Evolutionary conservation across 441 rosid genomes (phyloP).

Genomic region (Populus tomentosa): DNA sequence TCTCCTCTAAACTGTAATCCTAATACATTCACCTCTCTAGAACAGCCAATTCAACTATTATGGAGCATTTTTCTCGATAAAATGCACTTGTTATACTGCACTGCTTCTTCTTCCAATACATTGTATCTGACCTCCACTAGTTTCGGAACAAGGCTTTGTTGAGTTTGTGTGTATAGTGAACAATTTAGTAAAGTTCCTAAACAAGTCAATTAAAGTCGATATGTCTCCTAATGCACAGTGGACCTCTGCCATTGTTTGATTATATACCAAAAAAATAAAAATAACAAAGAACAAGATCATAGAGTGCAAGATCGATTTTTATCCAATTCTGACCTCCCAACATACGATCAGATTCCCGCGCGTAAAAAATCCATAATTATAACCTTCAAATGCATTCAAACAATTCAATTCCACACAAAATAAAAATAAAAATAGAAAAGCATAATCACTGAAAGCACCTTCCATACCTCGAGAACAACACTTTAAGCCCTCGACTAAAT

Average conservation of each 20-base stretch:
- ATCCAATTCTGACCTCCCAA: background rate
- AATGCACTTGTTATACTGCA: background rate
- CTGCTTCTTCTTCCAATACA: background rate
- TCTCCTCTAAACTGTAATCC: background rate
- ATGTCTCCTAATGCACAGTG: background rate
- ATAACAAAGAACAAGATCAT: no score
- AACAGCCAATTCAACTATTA: background rate
- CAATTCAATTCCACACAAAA: background rate
- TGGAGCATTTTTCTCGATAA: background rate
- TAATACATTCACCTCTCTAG: background rate
- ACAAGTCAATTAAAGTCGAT: background rate
- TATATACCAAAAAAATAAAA: background rate
- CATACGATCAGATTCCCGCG: background rate
- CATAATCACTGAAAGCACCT: background rate
- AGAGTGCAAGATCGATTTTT: background rate
- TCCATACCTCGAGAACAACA: constrained; percentile 17
- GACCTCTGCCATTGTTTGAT: background rate
- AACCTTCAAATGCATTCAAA: background rate
- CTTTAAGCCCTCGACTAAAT: constrained; percentile 31
- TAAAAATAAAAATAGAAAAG: background rate
- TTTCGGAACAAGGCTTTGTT: background rate
- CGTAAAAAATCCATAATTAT: background rate
- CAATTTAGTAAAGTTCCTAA: background rate
- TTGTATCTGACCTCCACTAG: background rate
- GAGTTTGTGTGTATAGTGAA: background rate